Percentiles rank a stretch among this genome's conserved stretches.
These are phyloP conservation scores for Pilasporangium apinafurcum DNA, from an alignment of 352 stramenopile species.

Conservation along the genomic window DNA sequence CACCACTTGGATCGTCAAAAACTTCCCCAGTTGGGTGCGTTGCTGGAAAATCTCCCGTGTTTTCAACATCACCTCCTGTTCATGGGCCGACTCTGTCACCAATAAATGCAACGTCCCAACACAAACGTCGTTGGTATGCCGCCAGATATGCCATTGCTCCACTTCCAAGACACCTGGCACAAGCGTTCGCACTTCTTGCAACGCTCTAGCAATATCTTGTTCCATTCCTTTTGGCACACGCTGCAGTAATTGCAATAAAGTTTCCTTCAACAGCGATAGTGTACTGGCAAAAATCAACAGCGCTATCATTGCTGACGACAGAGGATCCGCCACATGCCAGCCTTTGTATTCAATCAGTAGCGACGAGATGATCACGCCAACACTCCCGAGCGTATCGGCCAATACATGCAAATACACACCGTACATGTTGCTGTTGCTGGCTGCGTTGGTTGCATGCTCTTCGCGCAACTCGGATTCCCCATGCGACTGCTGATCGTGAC, in stretches of 20 bases:
- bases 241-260: constrained; percentile 63
- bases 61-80: constrained; percentile 51
- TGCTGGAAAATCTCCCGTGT: constrained; percentile 38
- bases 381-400: constrained; percentile 83
- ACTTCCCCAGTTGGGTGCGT: constrained; percentile 32
- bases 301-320: constrained; percentile 79
- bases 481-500: constrained; percentile 8
- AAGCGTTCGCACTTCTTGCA: constrained; percentile 36
- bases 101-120: constrained; percentile 59
- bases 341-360: constrained; percentile 79
- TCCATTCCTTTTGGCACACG: constrained; percentile 55
- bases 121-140: constrained; percentile 50
- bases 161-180: constrained; percentile 39
- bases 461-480: constrained; percentile 1
- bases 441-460: constrained; percentile 1
- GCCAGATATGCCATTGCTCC: constrained; percentile 72
- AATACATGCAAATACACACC: constrained; percentile 88
- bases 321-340: constrained; percentile 79
- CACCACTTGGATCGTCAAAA: constrained; percentile 56
- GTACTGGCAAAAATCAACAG: constrained; percentile 83
- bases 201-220: constrained; percentile 25
- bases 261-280: constrained; percentile 69
- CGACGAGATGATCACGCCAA: constrained; percentile 87
- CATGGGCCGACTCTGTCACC: constrained; percentile 31
- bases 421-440: constrained; percentile 87